phyloP scores from a whole-genome alignment of 148 eudicot genomes.

The Persicaria maculosa region DNA sequence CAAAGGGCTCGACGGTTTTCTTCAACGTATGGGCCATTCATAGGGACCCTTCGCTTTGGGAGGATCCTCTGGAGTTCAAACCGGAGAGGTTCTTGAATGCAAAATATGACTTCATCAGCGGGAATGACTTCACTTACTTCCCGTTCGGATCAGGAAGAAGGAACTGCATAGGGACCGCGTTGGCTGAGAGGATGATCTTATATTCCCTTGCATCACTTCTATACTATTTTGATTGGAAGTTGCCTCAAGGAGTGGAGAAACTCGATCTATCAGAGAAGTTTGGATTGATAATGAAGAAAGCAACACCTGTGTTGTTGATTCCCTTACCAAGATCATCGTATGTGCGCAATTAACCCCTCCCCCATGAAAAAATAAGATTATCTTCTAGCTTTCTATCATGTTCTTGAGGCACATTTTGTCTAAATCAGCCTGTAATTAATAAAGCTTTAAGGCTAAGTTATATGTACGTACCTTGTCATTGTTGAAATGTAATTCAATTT shows the following conservation, averaged over 20 bases:
- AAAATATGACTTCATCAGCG: slow-evolving; percentile 40
- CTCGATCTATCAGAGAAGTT: slow-evolving; percentile 48
- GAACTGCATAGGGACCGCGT: slow-evolving; percentile 48
- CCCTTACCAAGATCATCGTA: slow-evolving; percentile 41
- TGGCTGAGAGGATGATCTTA: slow-evolving; percentile 56
- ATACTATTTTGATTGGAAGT: slow-evolving; percentile 57
- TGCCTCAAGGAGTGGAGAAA: slow-evolving; percentile 33
- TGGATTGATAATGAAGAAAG: slow-evolving; percentile 50
- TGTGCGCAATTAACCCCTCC: not conserved
- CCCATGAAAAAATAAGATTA: too few relatives aligned
- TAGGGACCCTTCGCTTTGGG: too few relatives aligned
- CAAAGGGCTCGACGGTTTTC: slow-evolving; percentile 46
- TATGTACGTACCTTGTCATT: too few relatives aligned
- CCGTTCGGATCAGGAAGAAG: slow-evolving; percentile 81
- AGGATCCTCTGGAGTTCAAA: slow-evolving; percentile 36
- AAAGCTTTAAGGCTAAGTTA: too few relatives aligned
- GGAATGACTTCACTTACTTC: slow-evolving; percentile 39
- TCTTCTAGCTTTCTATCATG: too few relatives aligned
- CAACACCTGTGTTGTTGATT: slow-evolving; percentile 31
- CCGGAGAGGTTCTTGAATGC: slow-evolving; percentile 49
- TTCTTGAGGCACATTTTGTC: too few relatives aligned
- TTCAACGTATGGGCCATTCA: slow-evolving; percentile 25
- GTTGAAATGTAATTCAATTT: too few relatives aligned
- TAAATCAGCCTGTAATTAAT: too few relatives aligned
- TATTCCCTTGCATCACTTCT: slow-evolving; percentile 42